Evolutionary conservation across 2,329 filamentous ascomycete genomes (phyloP), one percentile per base, ranked within the genome.

Genomic region (Calonectria crousiana): DNA sequence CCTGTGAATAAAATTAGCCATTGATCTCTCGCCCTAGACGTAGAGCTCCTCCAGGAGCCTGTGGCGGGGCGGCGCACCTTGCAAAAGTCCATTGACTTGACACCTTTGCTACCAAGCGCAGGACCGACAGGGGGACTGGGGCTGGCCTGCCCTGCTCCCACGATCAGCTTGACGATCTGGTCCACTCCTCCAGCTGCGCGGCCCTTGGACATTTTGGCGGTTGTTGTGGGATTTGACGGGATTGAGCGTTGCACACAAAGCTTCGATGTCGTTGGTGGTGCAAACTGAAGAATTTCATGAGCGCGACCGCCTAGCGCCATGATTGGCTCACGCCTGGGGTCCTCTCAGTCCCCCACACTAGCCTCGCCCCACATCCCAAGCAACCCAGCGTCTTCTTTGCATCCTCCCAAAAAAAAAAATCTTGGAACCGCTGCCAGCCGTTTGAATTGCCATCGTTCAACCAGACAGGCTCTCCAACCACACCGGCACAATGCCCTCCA

Each of bases 1-100:
- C 97, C 96, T 98, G 79, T 3, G 68, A 47, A 26, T 10, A 11
- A 8, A 0, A 56, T 80, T 44, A 81, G 80, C 72, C 77, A 76
- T 74, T 34, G 56, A 51, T 23, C 26, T n/a, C 11, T 5, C 49
- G 26, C 13, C 34, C 47, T 18, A 14, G 14, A 49, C 30, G n/a
- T 44, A n/a, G 47, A 56, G 26, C 36, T 66, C 47, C 23, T 28
- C 28, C 11, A 62, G 16, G 20, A 32, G 30, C 69, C 58, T 41
- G 20, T 51, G 20, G 56, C n/a, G 13, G 53, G 66, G 69, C 41
- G 66, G 60, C 85, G 75, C 75, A 98, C 96, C 91, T 98, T 98
- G 92, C 97, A 98, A 85, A 98, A 99, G 87, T 99, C 97, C 93
- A 99, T 99, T 73, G 95, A 97, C 89, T 99, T 99, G 76, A 99